phyloP scores from a whole-genome alignment of 305 asterid genomes.

The Rubia occidens region DNA sequence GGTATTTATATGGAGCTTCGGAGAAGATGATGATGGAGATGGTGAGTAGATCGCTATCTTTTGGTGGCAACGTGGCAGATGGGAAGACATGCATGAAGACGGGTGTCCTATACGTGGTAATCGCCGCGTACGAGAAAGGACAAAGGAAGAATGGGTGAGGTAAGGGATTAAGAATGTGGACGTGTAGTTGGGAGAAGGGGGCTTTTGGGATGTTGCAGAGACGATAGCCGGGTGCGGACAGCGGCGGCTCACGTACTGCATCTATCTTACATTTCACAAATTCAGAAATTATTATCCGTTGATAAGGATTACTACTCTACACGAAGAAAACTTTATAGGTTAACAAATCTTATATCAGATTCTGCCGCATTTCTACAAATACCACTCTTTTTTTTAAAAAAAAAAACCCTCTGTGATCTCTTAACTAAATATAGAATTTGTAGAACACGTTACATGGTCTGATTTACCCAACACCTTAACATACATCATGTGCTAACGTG shows the following conservation, averaged over 20 bases:
- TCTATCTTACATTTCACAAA: too few species aligned
- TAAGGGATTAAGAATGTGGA: neutral
- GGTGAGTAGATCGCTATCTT: neutral
- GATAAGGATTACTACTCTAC: too few species aligned
- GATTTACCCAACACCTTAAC: too few species aligned
- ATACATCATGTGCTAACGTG: too few species aligned
- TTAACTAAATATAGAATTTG: too few species aligned
- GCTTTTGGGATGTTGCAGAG: neutral
- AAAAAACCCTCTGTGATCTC: too few species aligned
- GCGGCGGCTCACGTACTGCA: neutral
- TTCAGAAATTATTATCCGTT: too few species aligned
- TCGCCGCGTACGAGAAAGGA: neutral
- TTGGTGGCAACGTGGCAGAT: neutral
- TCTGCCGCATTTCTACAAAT: too few species aligned
- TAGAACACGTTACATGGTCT: too few species aligned
- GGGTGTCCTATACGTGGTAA: slow-evolving; percentile 2
- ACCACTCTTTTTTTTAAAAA: too few species aligned
- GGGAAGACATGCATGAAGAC: slow-evolving; percentile 9
- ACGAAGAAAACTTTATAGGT: too few species aligned
- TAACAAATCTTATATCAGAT: too few species aligned
- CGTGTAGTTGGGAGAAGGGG: neutral
- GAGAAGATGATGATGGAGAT: neutral
- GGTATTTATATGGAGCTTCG: neutral
- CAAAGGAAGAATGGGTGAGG: neutral
- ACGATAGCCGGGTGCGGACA: neutral